phyloP scores from a whole-genome alignment of 2,329 filamentous ascomycete species.

The Sporothrix variecibatus region DNA sequence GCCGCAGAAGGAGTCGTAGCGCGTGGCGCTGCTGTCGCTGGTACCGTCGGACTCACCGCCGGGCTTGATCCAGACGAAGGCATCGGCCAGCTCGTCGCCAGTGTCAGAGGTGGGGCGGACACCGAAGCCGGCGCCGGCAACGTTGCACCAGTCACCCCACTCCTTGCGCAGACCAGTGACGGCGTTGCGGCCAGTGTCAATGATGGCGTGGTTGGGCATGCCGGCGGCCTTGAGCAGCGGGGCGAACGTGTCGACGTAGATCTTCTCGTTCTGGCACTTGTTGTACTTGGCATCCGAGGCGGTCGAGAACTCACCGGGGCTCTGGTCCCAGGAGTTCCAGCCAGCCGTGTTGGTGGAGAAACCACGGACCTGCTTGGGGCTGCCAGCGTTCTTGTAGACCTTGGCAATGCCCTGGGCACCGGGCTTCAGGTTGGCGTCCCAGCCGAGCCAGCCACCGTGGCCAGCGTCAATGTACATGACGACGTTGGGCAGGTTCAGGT shows the following conservation, averaged over 20 bases:
- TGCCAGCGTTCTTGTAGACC: slow-evolving; percentile 43
- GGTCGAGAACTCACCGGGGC: slow-evolving; percentile 44
- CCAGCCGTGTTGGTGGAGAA: slow-evolving; percentile 45
- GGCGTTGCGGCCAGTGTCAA: slow-evolving; percentile 46
- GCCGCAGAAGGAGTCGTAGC: slow-evolving; percentile 45
- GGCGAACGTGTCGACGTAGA: slow-evolving; percentile 45
- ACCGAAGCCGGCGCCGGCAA: slow-evolving; percentile 62
- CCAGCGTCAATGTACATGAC: slow-evolving; percentile 65
- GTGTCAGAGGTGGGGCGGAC: slow-evolving; percentile 58
- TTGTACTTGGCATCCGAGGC: slow-evolving; percentile 47
- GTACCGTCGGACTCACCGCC: slow-evolving; percentile 55
- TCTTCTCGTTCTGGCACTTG: slow-evolving; percentile 47
- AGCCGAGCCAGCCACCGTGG: slow-evolving; percentile 66
- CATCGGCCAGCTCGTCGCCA: slow-evolving; percentile 58
- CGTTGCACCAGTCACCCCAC: slow-evolving; percentile 55
- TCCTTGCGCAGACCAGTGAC: slow-evolving; percentile 46
- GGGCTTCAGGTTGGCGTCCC: slow-evolving; percentile 56
- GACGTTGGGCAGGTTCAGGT: slow-evolving; percentile 62
- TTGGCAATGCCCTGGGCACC: slow-evolving; percentile 45
- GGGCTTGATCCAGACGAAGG: slow-evolving; percentile 69
- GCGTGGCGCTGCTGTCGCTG: slow-evolving; percentile 39
- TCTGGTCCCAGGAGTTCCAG: slow-evolving; percentile 45
- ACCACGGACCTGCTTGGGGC: slow-evolving; percentile 43
- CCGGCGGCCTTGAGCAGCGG: slow-evolving; percentile 42
- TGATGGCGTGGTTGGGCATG: slow-evolving; percentile 47